Evolutionary conservation across 495 filamentous ascomycete species (phyloP).

Genomic region (Penicillium flavigenum): DNA sequence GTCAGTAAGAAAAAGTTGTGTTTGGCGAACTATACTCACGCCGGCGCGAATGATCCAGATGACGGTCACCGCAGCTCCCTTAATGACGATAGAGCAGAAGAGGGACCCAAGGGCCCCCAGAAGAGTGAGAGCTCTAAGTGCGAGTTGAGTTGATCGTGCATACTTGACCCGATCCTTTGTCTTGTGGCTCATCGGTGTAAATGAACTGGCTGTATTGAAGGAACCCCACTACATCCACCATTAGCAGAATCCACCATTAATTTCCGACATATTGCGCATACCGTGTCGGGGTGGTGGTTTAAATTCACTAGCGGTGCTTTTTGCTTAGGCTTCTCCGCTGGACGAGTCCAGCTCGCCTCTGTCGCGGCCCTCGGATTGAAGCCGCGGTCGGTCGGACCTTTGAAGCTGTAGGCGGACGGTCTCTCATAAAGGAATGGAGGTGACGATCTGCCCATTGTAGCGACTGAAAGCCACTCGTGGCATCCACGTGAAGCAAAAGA

Average conservation of each 20-base stretch:
- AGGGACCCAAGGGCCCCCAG: slow-evolving; percentile 67
- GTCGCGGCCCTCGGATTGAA: slow-evolving; percentile 87
- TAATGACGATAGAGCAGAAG: slow-evolving; percentile 70
- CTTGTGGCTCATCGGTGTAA: slow-evolving; percentile 65
- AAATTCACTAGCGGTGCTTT: slow-evolving; percentile 74
- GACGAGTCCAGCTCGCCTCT: slow-evolving; percentile 63
- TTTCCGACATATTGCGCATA: slow-evolving; percentile 39
- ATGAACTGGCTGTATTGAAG: slow-evolving; percentile 46
- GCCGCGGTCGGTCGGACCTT: slow-evolving; percentile 50
- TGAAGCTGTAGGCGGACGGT: slow-evolving; percentile 48
- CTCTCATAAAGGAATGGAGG: slow-evolving; percentile 78
- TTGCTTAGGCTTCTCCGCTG: slow-evolving; percentile 57
- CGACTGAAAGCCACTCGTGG: slow-evolving; percentile 30
- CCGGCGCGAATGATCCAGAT: slow-evolving; percentile 77
- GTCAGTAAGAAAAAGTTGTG: slow-evolving; percentile 10
- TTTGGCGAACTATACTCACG: slow-evolving; percentile 48
- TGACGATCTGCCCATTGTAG: slow-evolving; percentile 56
- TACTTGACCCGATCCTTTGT: slow-evolving; percentile 69
- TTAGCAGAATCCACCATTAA: slow-evolving; percentile 22
- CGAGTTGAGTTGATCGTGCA: slow-evolving; percentile 63
- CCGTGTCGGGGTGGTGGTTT: slow-evolving; percentile 77
- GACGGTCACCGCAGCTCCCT: slow-evolving; percentile 55
- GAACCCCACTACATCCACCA: slow-evolving; percentile 35
- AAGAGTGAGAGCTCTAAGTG: slow-evolving; percentile 61
- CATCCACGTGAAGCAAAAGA: slow-evolving; percentile 36